Base-by-base conservation (phyloP, 192 early-diverging fungal species). In the Gonapodya sp. region DNA sequence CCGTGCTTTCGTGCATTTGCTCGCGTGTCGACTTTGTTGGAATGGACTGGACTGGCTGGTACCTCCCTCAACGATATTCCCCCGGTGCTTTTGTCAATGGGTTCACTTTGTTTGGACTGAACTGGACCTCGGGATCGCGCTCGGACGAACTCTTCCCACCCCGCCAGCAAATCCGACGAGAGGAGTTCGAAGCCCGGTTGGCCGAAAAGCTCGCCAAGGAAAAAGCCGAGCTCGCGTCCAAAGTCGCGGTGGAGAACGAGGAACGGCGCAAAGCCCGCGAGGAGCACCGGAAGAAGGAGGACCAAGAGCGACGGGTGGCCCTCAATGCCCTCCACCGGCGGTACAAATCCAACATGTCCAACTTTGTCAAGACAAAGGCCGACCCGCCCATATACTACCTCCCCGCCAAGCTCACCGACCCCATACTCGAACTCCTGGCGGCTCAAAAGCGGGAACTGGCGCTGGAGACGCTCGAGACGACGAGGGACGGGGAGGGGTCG, bases 141-240 rank as follows among this genome's bases (percentile, higher is more conserved):
- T n/a, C n/a, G n/a, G n/a, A n/a, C n/a, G n/a, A n/a, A n/a, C 46
- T 24, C 24, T 64, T 64, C 8, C 46, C 46, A 8, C 46, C 46
- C 46, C 30, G 31, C 79, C 81, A 89, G 86, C 86, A 86, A 24
- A 81, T 82, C 24, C 84, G 88, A 46, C 82, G 88, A 77, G 80
- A 85, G 79, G 81, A 88, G 37, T 85, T 89, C 72, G 84, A 86
- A 31, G 78, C 80, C 33, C 85, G 84, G 35, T 36, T 87, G 35
- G 81, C 85, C 36, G 86, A 87, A 0, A 88, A 88, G 73, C 35
- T 89, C 31, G 80, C 85, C 72, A 83, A 88, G 24, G 88, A 89
- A 36, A 81, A 83, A 0, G 79, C 81, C 77, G 88, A 88, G 79
- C 79, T 88, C 34, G 35, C 46, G 18, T 83, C 82, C 79, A 81